Conservation (phyloP, 768 basidiomycete species). For the Auriculariales sp. region DNA sequence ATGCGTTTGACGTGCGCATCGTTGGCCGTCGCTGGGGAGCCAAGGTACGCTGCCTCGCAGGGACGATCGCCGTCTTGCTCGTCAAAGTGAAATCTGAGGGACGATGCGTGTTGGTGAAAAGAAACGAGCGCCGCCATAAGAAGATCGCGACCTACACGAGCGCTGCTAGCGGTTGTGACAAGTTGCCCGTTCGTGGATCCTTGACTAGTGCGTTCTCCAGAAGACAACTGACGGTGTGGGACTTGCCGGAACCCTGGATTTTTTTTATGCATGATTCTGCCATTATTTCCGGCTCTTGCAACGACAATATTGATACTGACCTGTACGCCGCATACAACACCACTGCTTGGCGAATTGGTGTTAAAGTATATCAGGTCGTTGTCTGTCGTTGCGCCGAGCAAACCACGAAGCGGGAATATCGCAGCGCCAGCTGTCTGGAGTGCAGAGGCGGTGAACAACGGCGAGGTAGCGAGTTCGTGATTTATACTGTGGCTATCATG, state of each 20-base stretch:
- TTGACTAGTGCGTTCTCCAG: conserved; percentile 58
- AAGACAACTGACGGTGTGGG: conserved; percentile 53
- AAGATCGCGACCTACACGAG: conserved; percentile 23
- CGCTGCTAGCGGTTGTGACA: conserved; percentile 42
- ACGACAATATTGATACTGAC: neutral
- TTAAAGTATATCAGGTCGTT: conserved; percentile 4
- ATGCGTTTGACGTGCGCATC: neutral
- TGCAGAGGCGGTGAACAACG: neutral
- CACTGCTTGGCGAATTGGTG: conserved; percentile 52
- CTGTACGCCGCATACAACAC: conserved; percentile 47
- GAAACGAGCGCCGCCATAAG: conserved; percentile 40
- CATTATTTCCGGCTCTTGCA: neutral
- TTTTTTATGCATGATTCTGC: conserved; percentile 1
- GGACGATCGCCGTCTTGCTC: conserved; percentile 4
- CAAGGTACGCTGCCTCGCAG: conserved; percentile 8
- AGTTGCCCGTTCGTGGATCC: conserved; percentile 31
- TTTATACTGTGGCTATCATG: too few relatives aligned
- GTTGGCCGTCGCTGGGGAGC: neutral
- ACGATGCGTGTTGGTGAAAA: conserved; percentile 33
- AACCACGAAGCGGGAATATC: neutral
- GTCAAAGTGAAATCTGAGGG: conserved; percentile 6
- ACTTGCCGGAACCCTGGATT: conserved; percentile 54
- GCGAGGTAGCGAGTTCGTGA: neutral
- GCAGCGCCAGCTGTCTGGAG: neutral
- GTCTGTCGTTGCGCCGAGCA: neutral